Evolutionary conservation across 2,329 filamentous ascomycete genomes (phyloP).

Genomic region (Emergomyces orientalis): DNA sequence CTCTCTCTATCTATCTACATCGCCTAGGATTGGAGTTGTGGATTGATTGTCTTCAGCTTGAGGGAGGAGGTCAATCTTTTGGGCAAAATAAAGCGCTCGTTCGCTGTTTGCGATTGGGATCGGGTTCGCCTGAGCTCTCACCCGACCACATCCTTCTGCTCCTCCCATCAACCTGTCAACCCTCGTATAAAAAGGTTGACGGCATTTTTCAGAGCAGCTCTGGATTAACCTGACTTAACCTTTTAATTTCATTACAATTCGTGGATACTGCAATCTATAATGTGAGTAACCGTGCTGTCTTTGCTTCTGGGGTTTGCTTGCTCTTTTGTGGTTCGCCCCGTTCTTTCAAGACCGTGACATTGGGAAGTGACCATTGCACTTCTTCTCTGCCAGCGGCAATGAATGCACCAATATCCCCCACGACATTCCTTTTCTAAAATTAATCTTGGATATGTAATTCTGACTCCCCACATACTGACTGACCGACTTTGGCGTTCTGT

Average conservation of each 20-base stretch:
- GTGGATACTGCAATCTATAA: not conserved
- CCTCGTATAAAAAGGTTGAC: not conserved
- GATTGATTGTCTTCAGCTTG: not conserved
- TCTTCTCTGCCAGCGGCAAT: not conserved
- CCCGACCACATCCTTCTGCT: not conserved
- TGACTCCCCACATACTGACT: not conserved
- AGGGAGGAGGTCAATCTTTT: not conserved
- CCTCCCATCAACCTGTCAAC: not conserved
- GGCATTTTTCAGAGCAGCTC: not conserved
- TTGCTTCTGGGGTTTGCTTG: not conserved
- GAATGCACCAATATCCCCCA: not conserved
- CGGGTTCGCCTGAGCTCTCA: not conserved
- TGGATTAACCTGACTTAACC: not conserved
- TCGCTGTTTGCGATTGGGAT: not conserved
- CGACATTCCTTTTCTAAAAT: not conserved
- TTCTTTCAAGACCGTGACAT: not conserved
- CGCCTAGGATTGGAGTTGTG: not conserved
- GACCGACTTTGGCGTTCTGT: not conserved
- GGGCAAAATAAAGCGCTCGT: not conserved
- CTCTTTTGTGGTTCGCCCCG: not conserved
- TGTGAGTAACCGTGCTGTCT: not conserved
- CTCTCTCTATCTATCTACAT: not conserved
- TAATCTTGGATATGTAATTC: not conserved
- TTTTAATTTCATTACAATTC: not conserved
- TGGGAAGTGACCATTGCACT: not conserved